These are phyloP conservation scores for Xylariaceae sp. DNA, from an alignment of 2,329 filamentous ascomycete genomes.

Conservation along the genomic window DNA sequence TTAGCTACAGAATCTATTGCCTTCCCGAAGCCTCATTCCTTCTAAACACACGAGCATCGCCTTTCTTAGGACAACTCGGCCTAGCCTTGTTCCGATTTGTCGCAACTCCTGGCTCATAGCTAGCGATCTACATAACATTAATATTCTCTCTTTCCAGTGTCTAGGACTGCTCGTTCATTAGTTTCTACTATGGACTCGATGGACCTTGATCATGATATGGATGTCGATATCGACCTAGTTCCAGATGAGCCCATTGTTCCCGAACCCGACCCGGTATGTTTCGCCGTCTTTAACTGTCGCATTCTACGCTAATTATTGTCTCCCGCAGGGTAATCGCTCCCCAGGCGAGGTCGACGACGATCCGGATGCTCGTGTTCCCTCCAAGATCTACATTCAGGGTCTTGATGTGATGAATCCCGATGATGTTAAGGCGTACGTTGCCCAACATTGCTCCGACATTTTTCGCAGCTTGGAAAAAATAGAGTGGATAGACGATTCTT, in stretches of 20 bases:
- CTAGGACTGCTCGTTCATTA: slow-evolving; percentile 8
- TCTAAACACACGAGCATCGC: too few species aligned
- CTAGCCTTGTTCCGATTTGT: too few species aligned
- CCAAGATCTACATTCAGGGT: slow-evolving; percentile 84
- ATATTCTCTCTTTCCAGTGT: not conserved
- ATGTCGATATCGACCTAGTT: slow-evolving; percentile 61
- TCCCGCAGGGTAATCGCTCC: slow-evolving; percentile 41
- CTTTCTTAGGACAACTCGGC: too few species aligned
- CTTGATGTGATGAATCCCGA: slow-evolving; percentile 81
- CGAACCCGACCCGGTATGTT: slow-evolving; percentile 32
- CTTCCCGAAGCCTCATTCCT: too few species aligned
- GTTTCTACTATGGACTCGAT: slow-evolving; percentile 52
- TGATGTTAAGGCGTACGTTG: slow-evolving; percentile 78
- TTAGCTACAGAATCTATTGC: too few species aligned
- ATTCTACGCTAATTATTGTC: slow-evolving; percentile 23
- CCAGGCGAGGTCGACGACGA: slow-evolving; percentile 41
- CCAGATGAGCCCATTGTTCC: slow-evolving; percentile 47
- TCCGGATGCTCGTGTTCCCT: slow-evolving; percentile 47
- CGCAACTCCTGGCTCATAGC: too few species aligned
- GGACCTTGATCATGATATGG: slow-evolving; percentile 77
- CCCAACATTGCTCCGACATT: slow-evolving; percentile 66
- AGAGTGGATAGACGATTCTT: slow-evolving; percentile 95
- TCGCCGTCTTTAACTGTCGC: not conserved
- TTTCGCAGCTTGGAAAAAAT: slow-evolving; percentile 60
- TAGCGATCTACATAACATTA: too few species aligned